phyloP scores from a whole-genome alignment of 2,329 filamentous ascomycete genomes.

The Fusarium aywerte region DNA sequence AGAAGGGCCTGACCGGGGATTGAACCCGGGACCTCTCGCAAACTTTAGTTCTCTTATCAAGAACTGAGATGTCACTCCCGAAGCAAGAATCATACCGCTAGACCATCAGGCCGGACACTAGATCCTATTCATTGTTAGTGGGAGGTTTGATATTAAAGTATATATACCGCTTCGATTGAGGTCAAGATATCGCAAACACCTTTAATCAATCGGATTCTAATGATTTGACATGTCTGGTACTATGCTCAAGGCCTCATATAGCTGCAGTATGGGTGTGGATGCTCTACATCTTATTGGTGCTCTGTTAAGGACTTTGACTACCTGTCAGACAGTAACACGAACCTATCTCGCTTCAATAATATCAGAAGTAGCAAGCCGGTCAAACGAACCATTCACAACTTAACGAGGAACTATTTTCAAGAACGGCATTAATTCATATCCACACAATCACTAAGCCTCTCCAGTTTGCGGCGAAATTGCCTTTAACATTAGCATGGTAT shows the following conservation, averaged over 20 bases:
- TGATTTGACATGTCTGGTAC: no score
- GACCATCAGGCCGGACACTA: constrained; percentile 34
- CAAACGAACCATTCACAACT: no score
- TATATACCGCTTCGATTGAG: background rate
- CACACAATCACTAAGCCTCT: background rate
- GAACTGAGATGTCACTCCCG: constrained; percentile 33
- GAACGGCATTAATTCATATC: background rate
- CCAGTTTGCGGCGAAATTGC: no score
- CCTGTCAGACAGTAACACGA: background rate
- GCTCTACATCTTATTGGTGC: background rate
- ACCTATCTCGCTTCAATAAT: background rate
- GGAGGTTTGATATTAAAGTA: fast-evolving
- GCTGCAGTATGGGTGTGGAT: no score
- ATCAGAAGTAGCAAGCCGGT: background rate
- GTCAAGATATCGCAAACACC: background rate
- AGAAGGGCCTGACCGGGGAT: constrained; percentile 57
- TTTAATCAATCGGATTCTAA: no score
- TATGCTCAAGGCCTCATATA: background rate
- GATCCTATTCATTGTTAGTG: constrained; percentile 17
- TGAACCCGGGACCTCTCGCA: constrained; percentile 61
- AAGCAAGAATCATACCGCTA: constrained; percentile 39
- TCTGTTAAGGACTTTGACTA: no score
- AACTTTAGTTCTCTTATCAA: constrained; percentile 13
- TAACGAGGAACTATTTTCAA: background rate
- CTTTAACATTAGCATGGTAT: background rate